Evolutionary conservation across 305 asterid species (phyloP).

Genomic region (Plantago lanceolata): DNA sequence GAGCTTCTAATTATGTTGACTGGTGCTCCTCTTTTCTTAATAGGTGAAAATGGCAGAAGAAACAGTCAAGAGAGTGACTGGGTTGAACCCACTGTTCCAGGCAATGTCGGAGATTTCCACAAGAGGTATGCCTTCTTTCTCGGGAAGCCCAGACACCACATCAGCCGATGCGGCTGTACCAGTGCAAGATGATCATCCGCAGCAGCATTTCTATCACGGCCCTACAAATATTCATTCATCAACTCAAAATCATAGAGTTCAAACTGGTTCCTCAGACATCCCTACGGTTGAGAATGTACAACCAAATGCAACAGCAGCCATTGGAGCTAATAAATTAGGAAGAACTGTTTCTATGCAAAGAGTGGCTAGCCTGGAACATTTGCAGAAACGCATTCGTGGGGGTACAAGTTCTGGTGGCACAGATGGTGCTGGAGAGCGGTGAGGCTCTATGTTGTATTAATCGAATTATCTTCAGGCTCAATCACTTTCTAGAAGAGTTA

Average conservation of each 20-base stretch:
- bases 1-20: too few relatives aligned
- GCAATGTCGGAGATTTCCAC: constrained; percentile 75
- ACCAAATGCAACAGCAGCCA: constrained; percentile 18
- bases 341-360: constrained; percentile 71
- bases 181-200: constrained; percentile 51
- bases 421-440: constrained; percentile 39
- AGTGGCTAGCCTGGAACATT: constrained; percentile 90
- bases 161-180: constrained; percentile 70
- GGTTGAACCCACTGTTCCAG: constrained; percentile 71
- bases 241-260: constrained; percentile 41
- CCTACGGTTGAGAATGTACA: constrained; percentile 41
- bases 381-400: constrained; percentile 73
- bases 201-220: constrained; percentile 40
- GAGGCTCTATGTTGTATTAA: constrained; percentile 12
- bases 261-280: constrained; percentile 39
- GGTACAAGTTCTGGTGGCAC: constrained; percentile 35
- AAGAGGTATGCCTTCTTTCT: constrained; percentile 50
- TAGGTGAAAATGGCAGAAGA: constrained; percentile 88
- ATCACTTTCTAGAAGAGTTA: constrained; percentile 5
- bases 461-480: background rate
- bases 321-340: constrained; percentile 49
- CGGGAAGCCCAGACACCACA: constrained; percentile 49
- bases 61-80: constrained; percentile 83
- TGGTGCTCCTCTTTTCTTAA: constrained; percentile 1
- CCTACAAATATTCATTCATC: constrained; percentile 24